These are phyloP conservation scores for Yamadazyma sp. DNA, from an alignment of 1,139 yeast genomes.

Conservation along the genomic window DNA sequence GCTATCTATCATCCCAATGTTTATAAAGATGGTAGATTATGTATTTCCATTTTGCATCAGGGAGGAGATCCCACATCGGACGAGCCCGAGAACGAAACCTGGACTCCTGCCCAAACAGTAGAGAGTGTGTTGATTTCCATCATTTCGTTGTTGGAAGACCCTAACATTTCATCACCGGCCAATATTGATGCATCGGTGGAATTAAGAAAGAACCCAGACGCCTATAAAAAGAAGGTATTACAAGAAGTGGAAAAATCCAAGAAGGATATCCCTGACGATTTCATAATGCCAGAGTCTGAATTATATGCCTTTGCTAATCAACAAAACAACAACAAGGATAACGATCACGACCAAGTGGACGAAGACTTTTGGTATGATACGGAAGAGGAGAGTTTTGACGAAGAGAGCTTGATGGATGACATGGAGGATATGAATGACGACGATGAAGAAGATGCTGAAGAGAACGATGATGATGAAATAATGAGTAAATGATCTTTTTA, in stretches of 20 bases:
- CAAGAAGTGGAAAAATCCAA: conserved; percentile 84
- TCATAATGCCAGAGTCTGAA: conserved; percentile 69
- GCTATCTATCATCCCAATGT: conserved; percentile 95
- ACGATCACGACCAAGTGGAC: conserved; percentile 68
- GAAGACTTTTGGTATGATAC: conserved; percentile 87
- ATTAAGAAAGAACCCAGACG: conserved; percentile 80
- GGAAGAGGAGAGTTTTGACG: conserved; percentile 56
- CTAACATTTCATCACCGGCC: conserved; percentile 91
- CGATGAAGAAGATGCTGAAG: conserved; percentile 59
- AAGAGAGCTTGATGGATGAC: conserved; percentile 54
- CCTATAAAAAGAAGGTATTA: conserved; percentile 73
- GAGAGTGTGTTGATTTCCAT: conserved; percentile 88
- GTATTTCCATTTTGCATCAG: conserved; percentile 89
- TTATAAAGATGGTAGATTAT: conserved; percentile 87
- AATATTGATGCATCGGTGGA: conserved; percentile 95
- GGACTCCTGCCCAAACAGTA: conserved; percentile 97
- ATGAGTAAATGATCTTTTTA: conserved; percentile 21
- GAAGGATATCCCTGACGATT: conserved; percentile 82
- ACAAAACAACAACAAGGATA: conserved; percentile 33
- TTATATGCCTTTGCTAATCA: conserved; percentile 61
- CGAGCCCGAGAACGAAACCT: conserved; percentile 88
- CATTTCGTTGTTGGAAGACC: conserved; percentile 87
- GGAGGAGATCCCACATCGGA: conserved; percentile 87
- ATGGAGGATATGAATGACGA: conserved; percentile 56
- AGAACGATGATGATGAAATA: conserved; percentile 34